phyloP scores from a whole-genome alignment of 192 early-diverging fungal genomes.

The Backusella parvicylindrica region DNA sequence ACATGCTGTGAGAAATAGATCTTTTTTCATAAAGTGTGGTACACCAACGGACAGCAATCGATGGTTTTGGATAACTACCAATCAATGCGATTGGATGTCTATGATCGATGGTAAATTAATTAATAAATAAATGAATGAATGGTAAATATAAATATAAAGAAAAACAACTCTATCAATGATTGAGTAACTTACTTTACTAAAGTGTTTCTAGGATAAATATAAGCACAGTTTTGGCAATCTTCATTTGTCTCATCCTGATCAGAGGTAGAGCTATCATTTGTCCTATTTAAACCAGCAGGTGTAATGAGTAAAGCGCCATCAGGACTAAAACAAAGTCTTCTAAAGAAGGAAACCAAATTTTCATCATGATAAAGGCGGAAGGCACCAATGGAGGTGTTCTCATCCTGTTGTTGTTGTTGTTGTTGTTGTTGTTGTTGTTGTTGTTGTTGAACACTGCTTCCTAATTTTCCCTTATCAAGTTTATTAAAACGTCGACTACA shows the following conservation, averaged over 20 bases:
- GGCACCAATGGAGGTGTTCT: conserved; percentile 17
- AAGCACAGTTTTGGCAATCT: conserved; percentile 57
- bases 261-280: conserved; percentile 19
- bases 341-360: conserved; percentile 86
- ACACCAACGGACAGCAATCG: conserved; percentile 73
- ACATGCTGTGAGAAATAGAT: conserved; percentile 10
- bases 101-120: background rate
- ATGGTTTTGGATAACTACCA: conserved; percentile 70
- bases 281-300: conserved; percentile 71
- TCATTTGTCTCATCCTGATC: conserved; percentile 5
- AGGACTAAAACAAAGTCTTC: conserved; percentile 81
- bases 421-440: background rate
- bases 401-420: background rate
- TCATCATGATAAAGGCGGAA: conserved; percentile 80
- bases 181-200: conserved; percentile 48
- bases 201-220: conserved; percentile 62
- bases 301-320: conserved; percentile 83
- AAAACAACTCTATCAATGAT: too few species aligned
- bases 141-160: too few species aligned
- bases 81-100: conserved; percentile 69
- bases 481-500: conserved; percentile 14
- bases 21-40: conserved; percentile 54
- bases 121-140: background rate
- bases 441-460: background rate
- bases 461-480: conserved; percentile 10